Evolutionary conservation across 345 rosid genomes (phyloP).

Genomic region (Citropsis articulata): DNA sequence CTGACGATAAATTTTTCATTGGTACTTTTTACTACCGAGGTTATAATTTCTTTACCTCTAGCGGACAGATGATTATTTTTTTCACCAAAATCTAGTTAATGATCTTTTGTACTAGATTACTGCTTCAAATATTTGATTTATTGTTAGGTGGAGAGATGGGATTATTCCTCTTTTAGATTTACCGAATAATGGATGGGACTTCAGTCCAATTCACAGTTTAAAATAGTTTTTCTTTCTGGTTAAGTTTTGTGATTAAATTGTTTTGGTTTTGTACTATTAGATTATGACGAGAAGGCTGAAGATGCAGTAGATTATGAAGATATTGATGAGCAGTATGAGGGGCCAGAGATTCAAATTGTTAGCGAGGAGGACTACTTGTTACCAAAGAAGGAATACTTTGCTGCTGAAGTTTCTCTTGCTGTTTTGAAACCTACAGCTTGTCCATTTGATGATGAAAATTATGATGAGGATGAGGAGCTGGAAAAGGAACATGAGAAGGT

Average conservation of each 20-base stretch:
- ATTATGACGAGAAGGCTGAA: constrained; percentile 88
- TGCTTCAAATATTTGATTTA: not conserved
- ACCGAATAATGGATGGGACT: constrained; percentile 1
- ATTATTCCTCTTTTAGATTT: not conserved
- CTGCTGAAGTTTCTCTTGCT: constrained; percentile 48
- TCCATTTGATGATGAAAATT: constrained; percentile 84
- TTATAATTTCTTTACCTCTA: not conserved
- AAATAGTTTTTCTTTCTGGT: constrained; percentile 2
- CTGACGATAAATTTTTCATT: not conserved
- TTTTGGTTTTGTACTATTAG: constrained; percentile 46
- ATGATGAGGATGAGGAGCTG: constrained; percentile 85
- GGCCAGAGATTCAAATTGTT: constrained; percentile 76
- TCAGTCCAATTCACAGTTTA: not conserved
- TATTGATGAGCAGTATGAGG: constrained; percentile 93
- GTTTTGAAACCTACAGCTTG: constrained; percentile 42
- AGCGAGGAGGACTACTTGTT: constrained; percentile 81
- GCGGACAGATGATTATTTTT: not conserved
- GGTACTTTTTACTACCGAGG: not conserved
- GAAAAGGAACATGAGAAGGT: constrained; percentile 46
- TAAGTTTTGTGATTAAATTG: constrained; percentile 25
- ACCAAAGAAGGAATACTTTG: constrained; percentile 64
- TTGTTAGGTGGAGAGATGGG: not conserved
- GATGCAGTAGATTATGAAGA: constrained; percentile 96
- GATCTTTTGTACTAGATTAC: not conserved
- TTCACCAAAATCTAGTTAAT: not conserved